phyloP scores from a whole-genome alignment of 1,284 basidiomycete genomes.

The Ceraceosorus bombacis region DNA sequence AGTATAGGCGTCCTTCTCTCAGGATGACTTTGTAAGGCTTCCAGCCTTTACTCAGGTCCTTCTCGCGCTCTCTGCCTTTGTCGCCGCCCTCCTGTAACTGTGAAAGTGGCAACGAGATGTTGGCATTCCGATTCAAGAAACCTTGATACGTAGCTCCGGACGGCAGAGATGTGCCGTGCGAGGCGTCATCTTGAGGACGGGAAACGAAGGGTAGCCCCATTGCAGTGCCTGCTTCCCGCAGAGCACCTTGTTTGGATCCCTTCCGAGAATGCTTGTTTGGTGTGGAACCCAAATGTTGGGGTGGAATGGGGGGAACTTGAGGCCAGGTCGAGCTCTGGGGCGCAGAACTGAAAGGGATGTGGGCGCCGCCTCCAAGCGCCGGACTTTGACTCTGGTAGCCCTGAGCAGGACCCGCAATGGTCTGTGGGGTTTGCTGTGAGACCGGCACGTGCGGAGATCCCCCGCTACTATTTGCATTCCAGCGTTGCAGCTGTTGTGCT shows the following conservation, averaged over 20 bases:
- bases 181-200: background rate
- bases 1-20: slow-evolving; percentile 34
- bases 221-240: slow-evolving; percentile 18
- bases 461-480: background rate
- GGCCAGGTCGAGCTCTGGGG: background rate
- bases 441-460: too few species aligned
- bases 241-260: slow-evolving; percentile 23
- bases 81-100: slow-evolving; percentile 26
- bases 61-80: slow-evolving; percentile 26
- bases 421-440: too few species aligned
- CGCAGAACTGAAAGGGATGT: background rate
- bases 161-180: slow-evolving; percentile 14
- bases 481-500: background rate
- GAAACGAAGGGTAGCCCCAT: slow-evolving; percentile 1
- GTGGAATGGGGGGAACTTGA: background rate
- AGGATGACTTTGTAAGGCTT: slow-evolving; percentile 44
- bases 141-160: slow-evolving; percentile 31
- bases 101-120: slow-evolving; percentile 30
- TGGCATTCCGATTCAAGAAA: slow-evolving; percentile 34
- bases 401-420: too few species aligned
- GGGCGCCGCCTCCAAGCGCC: background rate
- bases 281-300: too few species aligned
- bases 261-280: slow-evolving; percentile 12
- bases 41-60: slow-evolving; percentile 44
- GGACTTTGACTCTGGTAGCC: too few species aligned